A percentile compares a stretch with the other conserved stretches of the same genome.
Evolutionary conservation across 371 early-diverging fungal genomes (phyloP).

Genomic region (Hamiltosporidium tvaerminnensis): DNA sequence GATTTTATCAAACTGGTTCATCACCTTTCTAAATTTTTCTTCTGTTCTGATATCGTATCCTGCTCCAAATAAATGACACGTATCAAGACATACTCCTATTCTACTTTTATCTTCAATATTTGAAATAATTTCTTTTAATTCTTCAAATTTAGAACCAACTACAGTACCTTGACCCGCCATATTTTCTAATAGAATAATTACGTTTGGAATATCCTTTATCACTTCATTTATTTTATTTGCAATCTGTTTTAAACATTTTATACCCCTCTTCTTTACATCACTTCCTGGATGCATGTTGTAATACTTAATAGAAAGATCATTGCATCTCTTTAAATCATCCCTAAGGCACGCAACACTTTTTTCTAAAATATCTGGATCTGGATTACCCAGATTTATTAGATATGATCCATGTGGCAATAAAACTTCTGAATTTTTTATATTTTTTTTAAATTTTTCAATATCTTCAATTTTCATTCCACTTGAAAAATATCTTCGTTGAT

Average conservation of each 20-base stretch:
- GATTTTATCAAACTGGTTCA: slow-evolving; percentile 54
- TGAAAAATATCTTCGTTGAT: slow-evolving; percentile 36
- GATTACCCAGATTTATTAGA: slow-evolving; percentile 58
- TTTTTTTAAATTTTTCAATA: slow-evolving; percentile 27
- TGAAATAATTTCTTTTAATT: slow-evolving; percentile 55
- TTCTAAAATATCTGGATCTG: slow-evolving; percentile 53
- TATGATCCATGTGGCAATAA: slow-evolving; percentile 59
- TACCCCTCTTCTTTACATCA: slow-evolving; percentile 51
- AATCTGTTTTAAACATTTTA: slow-evolving; percentile 51
- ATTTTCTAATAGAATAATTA: slow-evolving; percentile 57
- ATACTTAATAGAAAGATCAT: slow-evolving; percentile 54
- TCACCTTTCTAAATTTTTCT: slow-evolving; percentile 54
- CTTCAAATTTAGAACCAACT: slow-evolving; percentile 56
- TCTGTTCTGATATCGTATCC: slow-evolving; percentile 58
- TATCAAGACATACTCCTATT: slow-evolving; percentile 59
- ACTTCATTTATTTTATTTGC: slow-evolving; percentile 56
- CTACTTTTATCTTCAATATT: slow-evolving; percentile 55
- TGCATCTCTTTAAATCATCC: slow-evolving; percentile 57
- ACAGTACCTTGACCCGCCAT: slow-evolving; percentile 58
- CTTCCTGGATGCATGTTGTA: slow-evolving; percentile 61
- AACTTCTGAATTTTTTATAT: slow-evolving; percentile 18
- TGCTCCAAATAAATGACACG: slow-evolving; percentile 59
- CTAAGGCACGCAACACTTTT: slow-evolving; percentile 45
- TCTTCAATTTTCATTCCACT: slow-evolving; percentile 14
- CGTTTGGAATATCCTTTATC: slow-evolving; percentile 44